Conservation (phyloP, 2,329 filamentous ascomycete genomes). For the Colletotrichum agaves region DNA sequence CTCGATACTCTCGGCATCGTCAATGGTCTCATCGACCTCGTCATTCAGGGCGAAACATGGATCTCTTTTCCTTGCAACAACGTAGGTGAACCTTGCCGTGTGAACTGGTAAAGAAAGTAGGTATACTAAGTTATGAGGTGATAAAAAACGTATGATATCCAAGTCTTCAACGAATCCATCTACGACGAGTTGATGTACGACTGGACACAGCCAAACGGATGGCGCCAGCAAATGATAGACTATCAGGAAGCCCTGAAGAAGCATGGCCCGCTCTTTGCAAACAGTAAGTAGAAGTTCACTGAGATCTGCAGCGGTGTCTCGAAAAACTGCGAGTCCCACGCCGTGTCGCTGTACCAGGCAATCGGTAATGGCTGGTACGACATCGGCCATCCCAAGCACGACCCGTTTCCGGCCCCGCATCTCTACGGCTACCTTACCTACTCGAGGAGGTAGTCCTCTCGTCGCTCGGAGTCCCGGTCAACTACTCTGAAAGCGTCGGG, state of each 20-base stretch:
- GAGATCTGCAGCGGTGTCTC: constrained; percentile 24
- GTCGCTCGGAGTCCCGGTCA: constrained; percentile 70
- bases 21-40: constrained; percentile 75
- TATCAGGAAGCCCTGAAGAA: constrained; percentile 58
- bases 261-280: constrained; percentile 38
- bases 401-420: constrained; percentile 38
- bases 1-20: constrained; percentile 75
- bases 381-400: constrained; percentile 37
- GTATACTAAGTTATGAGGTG: neutral
- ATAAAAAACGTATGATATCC: constrained; percentile 66
- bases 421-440: constrained; percentile 39
- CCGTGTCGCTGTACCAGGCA: constrained; percentile 20
- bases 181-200: constrained; percentile 47
- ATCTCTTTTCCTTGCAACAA: constrained; percentile 70
- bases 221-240: constrained; percentile 60
- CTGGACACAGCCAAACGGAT: constrained; percentile 56
- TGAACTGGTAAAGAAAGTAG: fast-evolving
- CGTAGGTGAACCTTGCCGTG: constrained; percentile 41
- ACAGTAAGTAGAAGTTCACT: constrained; percentile 36
- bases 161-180: constrained; percentile 57
- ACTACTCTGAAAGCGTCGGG: constrained; percentile 53
- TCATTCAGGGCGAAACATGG: constrained; percentile 68
- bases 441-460: constrained; percentile 56
- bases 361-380: constrained; percentile 39
- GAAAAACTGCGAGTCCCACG: constrained; percentile 42